Base-by-base conservation (phyloP, 805 yeast genomes). In the Yamadazyma tumulicola region DNA sequence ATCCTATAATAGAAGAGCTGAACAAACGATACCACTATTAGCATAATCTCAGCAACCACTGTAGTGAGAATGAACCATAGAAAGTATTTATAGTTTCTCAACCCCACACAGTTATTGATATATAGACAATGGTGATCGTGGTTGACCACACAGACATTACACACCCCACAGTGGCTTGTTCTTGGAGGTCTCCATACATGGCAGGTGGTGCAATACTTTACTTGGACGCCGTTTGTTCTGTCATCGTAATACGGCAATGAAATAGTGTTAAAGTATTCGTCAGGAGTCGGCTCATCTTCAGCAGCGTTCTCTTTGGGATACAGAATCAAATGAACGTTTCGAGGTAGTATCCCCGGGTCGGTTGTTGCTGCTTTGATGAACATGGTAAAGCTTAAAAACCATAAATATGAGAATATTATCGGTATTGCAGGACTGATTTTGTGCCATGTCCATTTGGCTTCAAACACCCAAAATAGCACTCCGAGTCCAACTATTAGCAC, bases 81-180 rank as follows among this genome's bases (percentile, higher is more conserved):
- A 45, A 55, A 57, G 44, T 52, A 57, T 24, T 53, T 49, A 49
- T 66, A 64, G 42, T 64, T 66, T 11, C 72, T 41, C 29, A 43
- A 38, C 5, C 72, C 71, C 31, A 66, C 64, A 42, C 72, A 67
- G 38, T 64, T 65, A 43, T 65, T 65, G 32, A 85, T 51, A 76
- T 84, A 77, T 22, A 66, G 46, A 50, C 89, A 82, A 54, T 82
- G 89, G 52, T 82, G 91, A 47, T 86, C 96, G 47, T 76, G 81
- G 31, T 72, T 47, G 8, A 74, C 54, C 13, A 84, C 64, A 49
- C 95, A 86, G 6, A 66, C 64, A 42, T 75, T 76, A 57, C 95
- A 85, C 2, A 66, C 64, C 1, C 79, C 67, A 49, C 95, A 85
- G 55, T 85, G 95, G 41, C 65, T 57, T 13, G 64, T 60, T 34